A percentile compares a stretch with the other conserved stretches of the same genome.
Evolutionary conservation across 371 early-diverging fungal species (phyloP).

Genomic region (Aphelidium insulamus): DNA sequence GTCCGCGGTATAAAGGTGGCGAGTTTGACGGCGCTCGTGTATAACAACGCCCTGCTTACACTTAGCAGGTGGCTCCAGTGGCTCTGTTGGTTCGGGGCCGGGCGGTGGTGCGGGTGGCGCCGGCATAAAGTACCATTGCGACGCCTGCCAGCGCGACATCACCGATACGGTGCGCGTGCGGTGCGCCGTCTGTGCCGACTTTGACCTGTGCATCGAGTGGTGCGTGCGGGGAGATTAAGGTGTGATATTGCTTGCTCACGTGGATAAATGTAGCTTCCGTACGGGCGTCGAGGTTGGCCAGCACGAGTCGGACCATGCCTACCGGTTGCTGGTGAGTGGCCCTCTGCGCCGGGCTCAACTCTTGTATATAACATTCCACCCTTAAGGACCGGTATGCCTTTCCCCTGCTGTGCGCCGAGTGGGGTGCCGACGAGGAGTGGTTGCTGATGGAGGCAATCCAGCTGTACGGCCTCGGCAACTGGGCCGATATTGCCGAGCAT

Average conservation of each 20-base stretch:
- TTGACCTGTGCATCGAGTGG: conserved; percentile 92
- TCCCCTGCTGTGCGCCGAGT: conserved; percentile 60
- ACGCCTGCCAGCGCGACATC: conserved; percentile 70
- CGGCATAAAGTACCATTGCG: conserved; percentile 74
- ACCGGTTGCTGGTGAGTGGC: conserved; percentile 44
- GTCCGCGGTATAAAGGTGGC: too few species aligned
- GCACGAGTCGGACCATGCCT: conserved; percentile 69
- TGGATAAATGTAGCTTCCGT: too few species aligned
- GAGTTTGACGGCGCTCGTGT: too few species aligned
- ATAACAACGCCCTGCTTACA: too few species aligned
- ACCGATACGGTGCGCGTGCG: conserved; percentile 69
- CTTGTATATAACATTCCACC: background rate
- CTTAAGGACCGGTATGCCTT: conserved; percentile 53
- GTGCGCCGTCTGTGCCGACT: conserved; percentile 77
- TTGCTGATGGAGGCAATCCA: conserved; percentile 78
- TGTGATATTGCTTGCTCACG: too few species aligned
- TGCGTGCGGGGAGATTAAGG: too few species aligned
- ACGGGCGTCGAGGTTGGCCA: conserved; percentile 55
- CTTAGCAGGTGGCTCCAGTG: too few species aligned
- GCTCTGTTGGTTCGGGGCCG: too few species aligned
- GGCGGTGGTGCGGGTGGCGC: too few species aligned
- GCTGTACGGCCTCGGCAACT: conserved; percentile 90
- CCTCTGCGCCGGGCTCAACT: background rate
- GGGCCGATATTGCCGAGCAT: conserved; percentile 82
- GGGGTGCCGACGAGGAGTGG: conserved; percentile 96